These are phyloP conservation scores for Phialophora expanda DNA, from an alignment of 2,329 filamentous ascomycete genomes.

Conservation along the genomic window DNA sequence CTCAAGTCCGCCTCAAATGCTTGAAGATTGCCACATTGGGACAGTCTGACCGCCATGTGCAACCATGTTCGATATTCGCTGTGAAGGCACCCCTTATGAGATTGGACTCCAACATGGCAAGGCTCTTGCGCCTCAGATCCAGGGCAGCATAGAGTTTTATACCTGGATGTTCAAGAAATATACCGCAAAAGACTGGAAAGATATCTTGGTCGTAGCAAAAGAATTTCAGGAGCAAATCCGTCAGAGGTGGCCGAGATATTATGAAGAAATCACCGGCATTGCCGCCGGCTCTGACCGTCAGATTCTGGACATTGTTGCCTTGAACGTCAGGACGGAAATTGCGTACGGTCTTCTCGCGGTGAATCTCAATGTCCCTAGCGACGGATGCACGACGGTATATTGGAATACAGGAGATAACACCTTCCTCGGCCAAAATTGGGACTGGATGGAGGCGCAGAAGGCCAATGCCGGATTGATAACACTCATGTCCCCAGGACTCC, in stretches of 20 bases:
- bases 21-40: no score
- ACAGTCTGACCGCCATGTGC: no score
- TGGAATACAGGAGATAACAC: neutral
- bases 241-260: neutral
- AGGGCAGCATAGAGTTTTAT: constrained; percentile 4
- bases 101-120: neutral
- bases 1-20: no score
- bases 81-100: neutral
- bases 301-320: neutral
- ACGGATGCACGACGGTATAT: neutral
- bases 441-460: neutral
- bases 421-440: neutral
- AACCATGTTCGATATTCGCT: neutral
- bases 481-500: neutral
- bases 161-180: constrained; percentile 14
- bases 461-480: neutral
- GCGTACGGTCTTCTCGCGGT: neutral
- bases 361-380: neutral
- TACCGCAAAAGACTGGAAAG: constrained; percentile 5
- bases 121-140: neutral
- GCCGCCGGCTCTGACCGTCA: no score
- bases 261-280: neutral
- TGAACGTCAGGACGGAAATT: neutral
- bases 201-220: constrained; percentile 43
- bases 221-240: neutral